Evolutionary conservation across 2,329 filamentous ascomycete genomes (phyloP).

Genomic region (Lecanoromycetidae sp.): DNA sequence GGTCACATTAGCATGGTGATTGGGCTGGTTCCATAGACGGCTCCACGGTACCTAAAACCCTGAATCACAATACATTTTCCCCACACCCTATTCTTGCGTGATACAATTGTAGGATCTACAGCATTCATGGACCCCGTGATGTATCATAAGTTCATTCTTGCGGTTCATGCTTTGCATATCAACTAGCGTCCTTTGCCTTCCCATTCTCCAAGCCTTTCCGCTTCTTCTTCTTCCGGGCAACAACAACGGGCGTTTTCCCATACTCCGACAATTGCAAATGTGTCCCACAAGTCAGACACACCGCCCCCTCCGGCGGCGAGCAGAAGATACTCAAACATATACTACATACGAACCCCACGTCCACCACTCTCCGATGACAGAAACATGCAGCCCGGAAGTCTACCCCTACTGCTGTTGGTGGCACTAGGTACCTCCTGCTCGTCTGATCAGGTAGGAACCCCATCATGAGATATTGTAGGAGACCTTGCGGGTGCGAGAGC

Average conservation of each 20-base stretch:
- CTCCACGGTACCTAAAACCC: too few relatives aligned
- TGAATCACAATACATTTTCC: too few relatives aligned
- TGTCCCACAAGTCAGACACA: conserved; percentile 75
- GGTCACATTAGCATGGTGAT: too few relatives aligned
- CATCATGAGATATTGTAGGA: conserved; percentile 91
- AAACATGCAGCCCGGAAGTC: conserved; percentile 98
- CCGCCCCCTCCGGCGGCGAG: conserved; percentile 47
- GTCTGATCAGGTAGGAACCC: conserved; percentile 67
- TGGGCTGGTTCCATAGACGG: too few relatives aligned
- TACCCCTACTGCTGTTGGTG: conserved; percentile 71
- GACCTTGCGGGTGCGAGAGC: conserved; percentile 41
- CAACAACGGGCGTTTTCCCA: conserved; percentile 63
- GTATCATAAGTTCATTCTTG: too few relatives aligned
- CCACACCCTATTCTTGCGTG: too few relatives aligned
- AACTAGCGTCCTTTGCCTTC: neutral
- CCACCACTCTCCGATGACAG: conserved; percentile 82
- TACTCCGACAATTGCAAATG: conserved; percentile 64
- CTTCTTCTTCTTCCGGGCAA: conserved; percentile 61
- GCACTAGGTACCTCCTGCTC: conserved; percentile 53
- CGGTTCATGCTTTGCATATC: neutral
- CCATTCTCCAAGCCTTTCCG: conserved; percentile 46
- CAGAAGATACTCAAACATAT: conserved; percentile 95
- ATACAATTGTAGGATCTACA: too few relatives aligned
- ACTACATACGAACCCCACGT: conserved; percentile 89
- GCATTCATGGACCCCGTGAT: too few relatives aligned